Evolutionary conservation across 2,329 filamentous ascomycete species (phyloP).

Genomic region (Fusarium pseudograminearum): DNA sequence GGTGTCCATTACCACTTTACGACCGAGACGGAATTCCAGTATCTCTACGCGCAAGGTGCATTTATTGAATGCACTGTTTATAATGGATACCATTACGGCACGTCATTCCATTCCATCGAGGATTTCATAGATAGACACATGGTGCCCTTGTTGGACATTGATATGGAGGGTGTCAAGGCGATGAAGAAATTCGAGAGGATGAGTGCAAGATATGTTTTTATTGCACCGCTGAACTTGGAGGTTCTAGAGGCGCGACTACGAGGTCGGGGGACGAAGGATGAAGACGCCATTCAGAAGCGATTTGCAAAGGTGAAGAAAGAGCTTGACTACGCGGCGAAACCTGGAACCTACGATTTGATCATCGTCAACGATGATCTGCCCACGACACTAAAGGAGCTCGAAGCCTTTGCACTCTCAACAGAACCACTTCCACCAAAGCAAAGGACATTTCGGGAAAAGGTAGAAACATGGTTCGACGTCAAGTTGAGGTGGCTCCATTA

Average conservation of each 20-base stretch:
- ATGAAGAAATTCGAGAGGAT: not conserved
- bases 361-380: not conserved
- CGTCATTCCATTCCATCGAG: not conserved
- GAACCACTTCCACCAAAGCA: not conserved
- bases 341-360: not conserved
- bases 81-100: not conserved
- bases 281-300: not conserved
- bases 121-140: accelerated
- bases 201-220: not conserved
- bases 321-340: not conserved
- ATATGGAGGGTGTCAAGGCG: not conserved
- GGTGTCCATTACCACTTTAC: not conserved
- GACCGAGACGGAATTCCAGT: not conserved
- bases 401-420: not conserved
- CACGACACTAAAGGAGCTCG: not conserved
- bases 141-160: not conserved
- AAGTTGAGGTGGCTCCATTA: not conserved
- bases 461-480: not conserved
- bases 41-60: accelerated
- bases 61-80: not conserved
- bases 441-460: not conserved
- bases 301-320: not conserved
- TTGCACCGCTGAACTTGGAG: accelerated
- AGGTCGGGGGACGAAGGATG: accelerated
- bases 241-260: accelerated